Base-by-base conservation (phyloP, 2,329 filamentous ascomycete genomes). In the Diaporthe batatas region DNA sequence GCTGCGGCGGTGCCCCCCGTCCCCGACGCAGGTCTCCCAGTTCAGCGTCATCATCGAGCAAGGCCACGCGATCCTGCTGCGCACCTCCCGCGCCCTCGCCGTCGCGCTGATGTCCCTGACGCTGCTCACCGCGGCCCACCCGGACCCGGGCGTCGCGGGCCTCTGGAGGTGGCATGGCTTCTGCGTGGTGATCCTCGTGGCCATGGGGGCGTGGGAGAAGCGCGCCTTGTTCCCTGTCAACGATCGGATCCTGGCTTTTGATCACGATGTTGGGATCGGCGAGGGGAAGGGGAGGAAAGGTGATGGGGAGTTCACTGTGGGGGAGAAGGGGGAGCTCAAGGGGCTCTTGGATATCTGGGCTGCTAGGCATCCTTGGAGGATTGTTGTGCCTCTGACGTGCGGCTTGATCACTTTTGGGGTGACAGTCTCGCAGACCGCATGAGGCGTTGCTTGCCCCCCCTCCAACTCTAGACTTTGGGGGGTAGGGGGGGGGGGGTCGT, bases 11-110 rank as follows among this genome's bases (percentile, higher is more conserved):
- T 36, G 59, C 29, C 44, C 44, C 10, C 59, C 44, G 7, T 65
- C 59, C 29, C 59, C 44, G 29, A 51, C 59, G 6, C 59, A 51
- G 12, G 59, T 51, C 5, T 65, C 59, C 10, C 59, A 65, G 12
- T 65, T 65, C 44, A 51, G 59, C 44, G 44, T 51, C 25, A 65
- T 65, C 29, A 49, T 65, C 29, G 59, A 65, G 44, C 59, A 65
- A 25, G 59, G 59, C 44, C 11, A 3, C 42, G 59, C 59, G 1
- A 34, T 64, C 59, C 2, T 64, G 59, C 59, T 49, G 25, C 59
- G 25, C 2, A 16, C 59, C 25, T 49, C 42, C 42, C 59, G 34
- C 42, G 25, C 34, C 25, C 59, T 64, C 25, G 34, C 25, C 59
- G 25, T 8, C 25, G 29, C 42, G 18, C 59, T 65, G 21, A 6